Evolutionary conservation across 176 grass and related monocot genomes (phyloP).

Genomic region (Tillandsia fasciculata): DNA sequence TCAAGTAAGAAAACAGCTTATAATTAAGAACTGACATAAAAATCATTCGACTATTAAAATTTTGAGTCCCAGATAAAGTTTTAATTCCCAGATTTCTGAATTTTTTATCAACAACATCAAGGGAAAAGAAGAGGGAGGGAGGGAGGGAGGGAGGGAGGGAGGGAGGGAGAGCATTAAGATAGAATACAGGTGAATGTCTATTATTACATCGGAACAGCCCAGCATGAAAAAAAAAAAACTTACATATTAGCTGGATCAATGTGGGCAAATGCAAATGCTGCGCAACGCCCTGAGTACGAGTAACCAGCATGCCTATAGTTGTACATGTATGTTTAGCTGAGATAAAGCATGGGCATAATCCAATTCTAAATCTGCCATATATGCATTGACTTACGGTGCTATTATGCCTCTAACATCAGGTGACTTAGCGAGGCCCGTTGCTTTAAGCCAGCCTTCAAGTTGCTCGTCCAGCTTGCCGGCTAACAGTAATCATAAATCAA

Average conservation of each 20-base stretch:
- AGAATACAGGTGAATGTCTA: no score
- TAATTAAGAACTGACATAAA: not conserved
- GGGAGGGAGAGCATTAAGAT: no score
- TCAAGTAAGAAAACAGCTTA: not conserved
- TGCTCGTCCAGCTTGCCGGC: constrained; percentile 77
- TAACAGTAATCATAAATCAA: constrained; percentile 33
- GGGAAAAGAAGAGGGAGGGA: no score
- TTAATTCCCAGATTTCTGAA: no score
- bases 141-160: no score
- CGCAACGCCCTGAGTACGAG: constrained; percentile 86
- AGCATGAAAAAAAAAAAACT: constrained; percentile 19
- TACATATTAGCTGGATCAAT: constrained; percentile 88
- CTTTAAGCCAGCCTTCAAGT: constrained; percentile 60
- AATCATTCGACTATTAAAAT: no score
- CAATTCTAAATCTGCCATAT: not conserved
- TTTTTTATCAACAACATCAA: no score
- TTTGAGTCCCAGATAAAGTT: no score
- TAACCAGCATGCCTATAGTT: constrained; percentile 87
- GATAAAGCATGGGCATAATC: not conserved
- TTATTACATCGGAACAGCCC: not conserved
- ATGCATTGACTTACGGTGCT: constrained; percentile 66
- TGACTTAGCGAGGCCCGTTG: constrained; percentile 58
- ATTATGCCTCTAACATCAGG: constrained; percentile 79
- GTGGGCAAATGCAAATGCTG: constrained; percentile 95
- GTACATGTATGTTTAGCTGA: constrained; percentile 15